phyloP scores from a whole-genome alignment of 805 yeast species.

The Pichia ethanolica region DNA sequence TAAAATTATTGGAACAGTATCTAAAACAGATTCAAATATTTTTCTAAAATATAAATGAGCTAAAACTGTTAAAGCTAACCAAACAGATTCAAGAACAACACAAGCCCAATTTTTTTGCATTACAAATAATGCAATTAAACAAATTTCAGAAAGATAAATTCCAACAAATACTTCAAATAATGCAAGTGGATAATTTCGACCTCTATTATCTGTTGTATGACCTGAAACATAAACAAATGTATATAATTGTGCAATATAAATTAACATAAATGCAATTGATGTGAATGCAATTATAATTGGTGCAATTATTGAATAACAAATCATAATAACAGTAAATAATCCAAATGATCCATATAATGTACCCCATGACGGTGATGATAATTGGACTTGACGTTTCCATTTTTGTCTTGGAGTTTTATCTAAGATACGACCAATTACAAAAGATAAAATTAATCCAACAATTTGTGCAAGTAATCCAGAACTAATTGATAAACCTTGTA shows the following conservation, averaged over 20 bases:
- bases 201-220: constrained; percentile 57
- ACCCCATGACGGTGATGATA: constrained; percentile 74
- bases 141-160: constrained; percentile 61
- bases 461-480: constrained; percentile 73
- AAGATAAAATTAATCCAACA: constrained; percentile 63
- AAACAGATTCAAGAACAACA: constrained; percentile 60
- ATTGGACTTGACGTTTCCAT: constrained; percentile 67
- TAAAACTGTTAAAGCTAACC: constrained; percentile 48
- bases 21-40: constrained; percentile 56
- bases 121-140: constrained; percentile 64
- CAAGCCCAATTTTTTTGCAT: constrained; percentile 77
- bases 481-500: constrained; percentile 74
- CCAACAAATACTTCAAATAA: constrained; percentile 67
- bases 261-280: constrained; percentile 46
- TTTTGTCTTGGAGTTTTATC: constrained; percentile 89
- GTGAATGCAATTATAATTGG: constrained; percentile 67
- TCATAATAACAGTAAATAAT: constrained; percentile 61
- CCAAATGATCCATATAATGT: constrained; percentile 73
- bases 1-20: constrained; percentile 64
- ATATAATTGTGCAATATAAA: constrained; percentile 58
- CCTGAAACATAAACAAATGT: constrained; percentile 55
- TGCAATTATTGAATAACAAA: constrained; percentile 72
- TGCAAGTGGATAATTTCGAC: constrained; percentile 67
- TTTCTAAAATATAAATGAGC: constrained; percentile 53
- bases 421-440: constrained; percentile 60